Evolutionary conservation across 768 basidiomycete species (phyloP).

Genomic region (Suillus tomentosus): DNA sequence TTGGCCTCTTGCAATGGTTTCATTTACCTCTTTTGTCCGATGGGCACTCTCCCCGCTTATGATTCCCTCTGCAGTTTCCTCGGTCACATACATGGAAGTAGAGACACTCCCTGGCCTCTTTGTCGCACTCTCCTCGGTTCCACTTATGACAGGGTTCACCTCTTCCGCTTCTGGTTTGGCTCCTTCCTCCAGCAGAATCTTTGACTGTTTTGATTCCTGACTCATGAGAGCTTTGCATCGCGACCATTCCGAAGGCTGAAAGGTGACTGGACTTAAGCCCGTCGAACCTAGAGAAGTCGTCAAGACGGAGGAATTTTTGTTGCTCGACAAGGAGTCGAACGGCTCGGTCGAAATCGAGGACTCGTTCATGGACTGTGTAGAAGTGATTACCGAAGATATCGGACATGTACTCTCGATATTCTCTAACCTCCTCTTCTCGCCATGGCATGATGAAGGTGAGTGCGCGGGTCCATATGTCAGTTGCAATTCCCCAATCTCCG

Average conservation of each 20-base stretch:
- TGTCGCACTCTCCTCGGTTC: not conserved
- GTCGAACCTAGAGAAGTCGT: not conserved
- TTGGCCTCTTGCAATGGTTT: not conserved
- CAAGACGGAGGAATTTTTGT: not conserved
- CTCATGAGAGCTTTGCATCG: not conserved
- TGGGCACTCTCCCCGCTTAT: not conserved
- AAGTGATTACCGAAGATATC: no score
- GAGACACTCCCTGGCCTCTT: not conserved
- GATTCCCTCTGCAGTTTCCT: not conserved
- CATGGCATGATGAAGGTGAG: no score
- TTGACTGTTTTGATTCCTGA: accelerated
- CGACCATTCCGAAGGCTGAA: not conserved
- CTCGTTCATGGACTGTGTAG: no score
- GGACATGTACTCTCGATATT: no score
- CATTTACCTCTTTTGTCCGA: not conserved
- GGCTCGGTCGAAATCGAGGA: not conserved
- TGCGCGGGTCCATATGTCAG: no score
- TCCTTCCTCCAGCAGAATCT: not conserved
- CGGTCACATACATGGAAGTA: not conserved
- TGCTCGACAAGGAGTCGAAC: not conserved
- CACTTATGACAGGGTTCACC: not conserved
- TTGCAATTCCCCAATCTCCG: no score
- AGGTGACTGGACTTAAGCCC: not conserved
- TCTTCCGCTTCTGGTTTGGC: not conserved
- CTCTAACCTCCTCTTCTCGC: no score